These are phyloP conservation scores for Aspergillus cavernicola DNA, from an alignment of 495 filamentous ascomycete species.

Conservation along the genomic window DNA sequence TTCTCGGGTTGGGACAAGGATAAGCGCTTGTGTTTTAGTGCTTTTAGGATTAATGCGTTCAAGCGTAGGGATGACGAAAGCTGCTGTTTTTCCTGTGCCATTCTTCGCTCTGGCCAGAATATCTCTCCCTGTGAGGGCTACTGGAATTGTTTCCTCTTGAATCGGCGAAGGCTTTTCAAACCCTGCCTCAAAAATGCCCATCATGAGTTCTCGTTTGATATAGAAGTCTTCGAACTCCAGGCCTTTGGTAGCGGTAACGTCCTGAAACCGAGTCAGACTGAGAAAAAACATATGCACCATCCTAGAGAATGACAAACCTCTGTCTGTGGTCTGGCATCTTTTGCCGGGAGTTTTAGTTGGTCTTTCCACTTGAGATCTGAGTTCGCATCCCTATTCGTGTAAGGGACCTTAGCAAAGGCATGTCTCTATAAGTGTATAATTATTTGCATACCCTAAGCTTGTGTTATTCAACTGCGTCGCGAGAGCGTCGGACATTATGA, in stretches of 20 bases:
- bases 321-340: conserved; percentile 87
- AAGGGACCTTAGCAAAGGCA: conserved; percentile 16
- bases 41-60: conserved; percentile 94
- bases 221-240: conserved; percentile 96
- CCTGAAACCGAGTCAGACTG: conserved; percentile 50
- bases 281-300: not conserved
- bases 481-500: conserved; percentile 57
- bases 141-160: conserved; percentile 97
- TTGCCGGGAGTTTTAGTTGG: conserved; percentile 69
- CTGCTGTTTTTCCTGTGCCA: conserved; percentile 96
- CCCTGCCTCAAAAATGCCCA: conserved; percentile 98
- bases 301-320: conserved; percentile 59
- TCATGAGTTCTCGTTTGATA: conserved; percentile 89
- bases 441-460: conserved; percentile 58
- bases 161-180: conserved; percentile 99
- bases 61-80: conserved; percentile 93
- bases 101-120: conserved; percentile 97
- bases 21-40: conserved; percentile 90
- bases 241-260: conserved; percentile 96
- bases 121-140: conserved; percentile 90
- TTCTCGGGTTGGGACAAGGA: conserved; percentile 94
- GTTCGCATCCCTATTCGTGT: conserved; percentile 44
- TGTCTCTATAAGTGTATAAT: not conserved
- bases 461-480: conserved; percentile 68
- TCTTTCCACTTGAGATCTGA: conserved; percentile 73